Conservation (phyloP, 192 early-diverging fungal species). For the Dimargaris verticillata region DNA sequence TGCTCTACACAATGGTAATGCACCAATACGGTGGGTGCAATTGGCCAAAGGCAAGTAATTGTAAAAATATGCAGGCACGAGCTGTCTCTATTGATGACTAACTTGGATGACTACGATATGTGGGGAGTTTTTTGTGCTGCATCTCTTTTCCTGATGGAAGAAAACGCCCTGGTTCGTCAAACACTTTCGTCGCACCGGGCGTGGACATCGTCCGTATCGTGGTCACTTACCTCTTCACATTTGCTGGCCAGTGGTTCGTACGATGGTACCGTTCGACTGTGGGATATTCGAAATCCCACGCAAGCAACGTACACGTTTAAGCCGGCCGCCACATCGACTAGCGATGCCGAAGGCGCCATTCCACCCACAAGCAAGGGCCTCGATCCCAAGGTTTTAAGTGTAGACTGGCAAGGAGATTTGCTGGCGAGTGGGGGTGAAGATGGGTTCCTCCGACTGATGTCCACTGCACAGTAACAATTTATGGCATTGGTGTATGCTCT, state of each 20-base stretch:
- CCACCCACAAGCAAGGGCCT: neutral
- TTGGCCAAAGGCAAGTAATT: no score
- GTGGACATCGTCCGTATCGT: slow-evolving; percentile 71
- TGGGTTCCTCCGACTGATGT: neutral
- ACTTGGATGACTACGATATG: no score
- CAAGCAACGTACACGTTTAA: slow-evolving; percentile 54
- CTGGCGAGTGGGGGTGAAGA: slow-evolving; percentile 6
- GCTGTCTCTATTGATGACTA: no score
- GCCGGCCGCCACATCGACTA: neutral
- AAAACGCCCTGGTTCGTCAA: slow-evolving; percentile 59
- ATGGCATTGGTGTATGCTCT: no score
- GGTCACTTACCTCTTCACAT: slow-evolving; percentile 61
- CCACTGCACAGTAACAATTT: neutral
- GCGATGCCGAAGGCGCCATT: neutral
- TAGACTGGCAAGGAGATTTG: neutral
- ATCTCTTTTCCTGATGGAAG: slow-evolving; percentile 15
- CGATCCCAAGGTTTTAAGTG: neutral
- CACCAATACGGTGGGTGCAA: no score
- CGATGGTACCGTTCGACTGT: slow-evolving; percentile 74
- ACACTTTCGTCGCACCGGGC: slow-evolving; percentile 58
- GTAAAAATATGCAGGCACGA: no score
- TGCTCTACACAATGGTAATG: no score
- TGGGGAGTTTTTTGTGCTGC: no score
- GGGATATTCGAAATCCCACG: slow-evolving; percentile 84
- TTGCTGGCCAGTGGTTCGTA: slow-evolving; percentile 71